phyloP scores from a whole-genome alignment of 345 rosid species.

The Pugionium cornutum region DNA sequence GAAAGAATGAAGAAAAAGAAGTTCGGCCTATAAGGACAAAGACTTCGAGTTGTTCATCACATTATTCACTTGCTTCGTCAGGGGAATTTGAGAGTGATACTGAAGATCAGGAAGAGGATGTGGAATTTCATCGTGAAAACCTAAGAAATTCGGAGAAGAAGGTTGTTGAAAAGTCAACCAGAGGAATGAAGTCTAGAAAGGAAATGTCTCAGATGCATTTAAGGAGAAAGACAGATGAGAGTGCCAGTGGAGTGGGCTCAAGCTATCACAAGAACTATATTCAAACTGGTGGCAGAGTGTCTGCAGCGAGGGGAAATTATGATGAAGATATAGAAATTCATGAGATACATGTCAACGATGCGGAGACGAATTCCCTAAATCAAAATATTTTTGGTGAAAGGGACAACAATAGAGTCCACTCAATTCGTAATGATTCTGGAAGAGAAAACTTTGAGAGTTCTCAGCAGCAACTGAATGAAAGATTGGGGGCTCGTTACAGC shows the following conservation, averaged over 20 bases:
- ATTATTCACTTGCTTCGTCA: slow-evolving; percentile 67
- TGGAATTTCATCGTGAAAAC: slow-evolving; percentile 36
- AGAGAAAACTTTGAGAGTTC: slow-evolving; percentile 34
- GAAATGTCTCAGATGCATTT: slow-evolving; percentile 45
- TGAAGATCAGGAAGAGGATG: slow-evolving; percentile 49
- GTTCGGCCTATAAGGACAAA: slow-evolving; percentile 44
- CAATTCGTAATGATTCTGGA: slow-evolving; percentile 34
- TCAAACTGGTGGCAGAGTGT: slow-evolving; percentile 39
- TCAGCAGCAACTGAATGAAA: slow-evolving; percentile 39
- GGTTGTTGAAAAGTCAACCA: slow-evolving; percentile 29
- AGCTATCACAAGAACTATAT: slow-evolving; percentile 30
- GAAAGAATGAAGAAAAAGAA: slow-evolving; percentile 44
- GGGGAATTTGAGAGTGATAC: slow-evolving; percentile 61
- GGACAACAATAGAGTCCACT: slow-evolving; percentile 40
- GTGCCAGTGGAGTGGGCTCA: slow-evolving; percentile 42
- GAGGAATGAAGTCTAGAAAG: slow-evolving; percentile 46
- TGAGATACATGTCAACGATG: slow-evolving; percentile 45
- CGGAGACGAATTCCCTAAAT: slow-evolving; percentile 43
- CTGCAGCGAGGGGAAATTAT: slow-evolving; percentile 46
- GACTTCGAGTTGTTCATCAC: slow-evolving; percentile 71
- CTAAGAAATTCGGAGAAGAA: slow-evolving; percentile 19
- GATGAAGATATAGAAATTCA: slow-evolving; percentile 46
- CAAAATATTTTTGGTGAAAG: slow-evolving; percentile 43
- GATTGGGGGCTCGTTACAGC: slow-evolving; percentile 41
- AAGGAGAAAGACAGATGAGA: slow-evolving; percentile 40